Evolutionary conservation across 2,329 filamentous ascomycete species (phyloP).

Genomic region (Aspergillus japonicus): DNA sequence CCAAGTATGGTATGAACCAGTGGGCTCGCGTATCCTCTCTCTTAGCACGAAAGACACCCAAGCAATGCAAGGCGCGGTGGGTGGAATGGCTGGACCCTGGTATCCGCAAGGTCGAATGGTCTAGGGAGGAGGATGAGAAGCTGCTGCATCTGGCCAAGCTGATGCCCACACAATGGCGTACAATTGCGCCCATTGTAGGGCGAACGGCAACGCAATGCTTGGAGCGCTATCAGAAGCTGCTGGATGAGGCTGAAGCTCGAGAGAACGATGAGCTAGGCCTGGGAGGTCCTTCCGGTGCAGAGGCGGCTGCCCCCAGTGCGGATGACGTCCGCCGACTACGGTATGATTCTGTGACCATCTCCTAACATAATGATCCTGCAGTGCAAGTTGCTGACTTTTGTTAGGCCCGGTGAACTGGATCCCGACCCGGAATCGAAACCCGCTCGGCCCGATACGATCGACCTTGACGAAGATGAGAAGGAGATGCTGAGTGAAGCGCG

Average conservation of each 20-base stretch:
- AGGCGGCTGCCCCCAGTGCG: conserved; percentile 81
- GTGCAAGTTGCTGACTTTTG: conserved; percentile 11
- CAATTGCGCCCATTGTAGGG: conserved; percentile 94
- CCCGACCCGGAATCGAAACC: conserved; percentile 97
- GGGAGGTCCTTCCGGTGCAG: conserved; percentile 71
- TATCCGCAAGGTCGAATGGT: conserved; percentile 99
- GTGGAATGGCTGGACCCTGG: conserved; percentile 96
- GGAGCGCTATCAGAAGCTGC: conserved; percentile 91
- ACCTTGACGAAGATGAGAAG: conserved; percentile 98
- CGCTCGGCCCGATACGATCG: conserved; percentile 91
- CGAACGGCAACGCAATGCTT: conserved; percentile 95
- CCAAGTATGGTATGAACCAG: conserved; percentile 93
- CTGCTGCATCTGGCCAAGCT: conserved; percentile 93
- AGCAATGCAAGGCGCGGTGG: conserved; percentile 99
- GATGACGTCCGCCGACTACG: conserved; percentile 87
- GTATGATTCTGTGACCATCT: conserved; percentile 25
- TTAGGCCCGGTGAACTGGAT: conserved; percentile 81
- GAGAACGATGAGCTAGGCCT: conserved; percentile 80
- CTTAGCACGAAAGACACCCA: conserved; percentile 93
- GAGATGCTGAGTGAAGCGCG: conserved; percentile 98
- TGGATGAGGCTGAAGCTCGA: conserved; percentile 91
- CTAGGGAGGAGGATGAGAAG: conserved; percentile 97
- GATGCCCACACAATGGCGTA: conserved; percentile 99
- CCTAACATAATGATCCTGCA: conserved; percentile 5
- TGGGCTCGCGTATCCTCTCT: conserved; percentile 98